phyloP scores from a whole-genome alignment of 2,329 filamentous ascomycete genomes.

The Nemania sp. region DNA sequence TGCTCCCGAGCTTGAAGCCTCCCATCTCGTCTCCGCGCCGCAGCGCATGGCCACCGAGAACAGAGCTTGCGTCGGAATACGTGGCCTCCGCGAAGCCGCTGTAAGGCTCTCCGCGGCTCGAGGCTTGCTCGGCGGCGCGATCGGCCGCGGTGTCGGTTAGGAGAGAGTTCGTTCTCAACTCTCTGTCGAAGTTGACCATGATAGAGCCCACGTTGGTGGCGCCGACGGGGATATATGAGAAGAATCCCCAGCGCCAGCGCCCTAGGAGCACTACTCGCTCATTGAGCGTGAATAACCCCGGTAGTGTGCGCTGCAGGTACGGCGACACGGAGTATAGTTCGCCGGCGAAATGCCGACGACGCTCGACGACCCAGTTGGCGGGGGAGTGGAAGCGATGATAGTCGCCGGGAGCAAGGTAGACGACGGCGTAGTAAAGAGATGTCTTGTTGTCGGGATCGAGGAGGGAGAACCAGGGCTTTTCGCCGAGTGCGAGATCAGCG shows the following conservation, averaged over 20 bases:
- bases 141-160: constrained; percentile 92
- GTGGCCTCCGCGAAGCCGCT: constrained; percentile 92
- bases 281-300: constrained; percentile 94
- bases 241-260: constrained; percentile 96
- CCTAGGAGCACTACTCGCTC: constrained; percentile 93
- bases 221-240: constrained; percentile 92
- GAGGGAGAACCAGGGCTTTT: constrained; percentile 71
- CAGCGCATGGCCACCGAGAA: constrained; percentile 82
- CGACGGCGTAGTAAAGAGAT: constrained; percentile 87
- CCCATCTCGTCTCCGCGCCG: constrained; percentile 95
- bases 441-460: constrained; percentile 65
- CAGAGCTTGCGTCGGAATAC: constrained; percentile 74
- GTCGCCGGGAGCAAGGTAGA: constrained; percentile 95
- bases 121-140: constrained; percentile 78
- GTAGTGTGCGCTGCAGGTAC: constrained; percentile 88
- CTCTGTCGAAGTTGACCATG: constrained; percentile 93
- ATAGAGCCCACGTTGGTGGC: constrained; percentile 98
- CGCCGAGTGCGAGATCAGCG: constrained; percentile 77
- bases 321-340: constrained; percentile 95
- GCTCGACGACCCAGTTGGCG: constrained; percentile 91
- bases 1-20: constrained; percentile 93
- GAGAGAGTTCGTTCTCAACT: constrained; percentile 89
- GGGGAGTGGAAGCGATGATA: constrained; percentile 99
- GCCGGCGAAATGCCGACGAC: constrained; percentile 93
- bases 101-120: constrained; percentile 76